phyloP scores from a whole-genome alignment of 257 asterid genomes.

The Forsythia viridissima region DNA sequence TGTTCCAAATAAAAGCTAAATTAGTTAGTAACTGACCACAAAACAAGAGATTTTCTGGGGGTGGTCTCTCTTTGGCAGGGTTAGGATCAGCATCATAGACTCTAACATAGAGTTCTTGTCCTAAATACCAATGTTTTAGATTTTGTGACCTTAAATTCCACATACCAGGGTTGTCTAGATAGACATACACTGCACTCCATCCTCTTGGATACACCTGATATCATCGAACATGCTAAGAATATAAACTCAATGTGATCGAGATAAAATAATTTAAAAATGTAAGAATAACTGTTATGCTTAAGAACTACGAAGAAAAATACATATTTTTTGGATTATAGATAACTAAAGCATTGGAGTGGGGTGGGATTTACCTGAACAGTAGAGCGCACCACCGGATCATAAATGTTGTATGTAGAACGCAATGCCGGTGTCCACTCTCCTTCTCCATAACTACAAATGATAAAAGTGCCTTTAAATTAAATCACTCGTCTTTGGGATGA shows the following conservation, averaged over 20 bases:
- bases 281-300: too few relatives aligned
- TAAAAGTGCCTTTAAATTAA: too few relatives aligned
- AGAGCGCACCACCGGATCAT: slow-evolving; percentile 46
- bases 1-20: background rate
- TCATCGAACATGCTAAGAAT: background rate
- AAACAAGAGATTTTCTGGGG: slow-evolving; percentile 27
- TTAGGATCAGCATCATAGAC: slow-evolving; percentile 27
- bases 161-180: slow-evolving; percentile 35
- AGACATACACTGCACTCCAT: slow-evolving; percentile 29
- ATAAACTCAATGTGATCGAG: background rate
- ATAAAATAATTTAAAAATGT: background rate
- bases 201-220: slow-evolving; percentile 20
- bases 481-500: too few relatives aligned
- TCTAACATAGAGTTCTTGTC: slow-evolving; percentile 26
- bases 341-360: too few relatives aligned
- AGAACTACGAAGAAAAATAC: too few relatives aligned
- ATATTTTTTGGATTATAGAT: too few relatives aligned
- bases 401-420: slow-evolving; percentile 35
- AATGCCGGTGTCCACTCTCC: slow-evolving; percentile 50
- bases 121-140: slow-evolving; percentile 28
- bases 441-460: slow-evolving; percentile 35
- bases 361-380: slow-evolving; percentile 18
- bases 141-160: slow-evolving; percentile 37
- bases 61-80: slow-evolving; percentile 31
- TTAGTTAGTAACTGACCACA: slow-evolving; percentile 18